Evolutionary conservation across 768 basidiomycete species (phyloP), one percentile per base, ranked within the genome.

Genomic region (Kwoniella pini): DNA sequence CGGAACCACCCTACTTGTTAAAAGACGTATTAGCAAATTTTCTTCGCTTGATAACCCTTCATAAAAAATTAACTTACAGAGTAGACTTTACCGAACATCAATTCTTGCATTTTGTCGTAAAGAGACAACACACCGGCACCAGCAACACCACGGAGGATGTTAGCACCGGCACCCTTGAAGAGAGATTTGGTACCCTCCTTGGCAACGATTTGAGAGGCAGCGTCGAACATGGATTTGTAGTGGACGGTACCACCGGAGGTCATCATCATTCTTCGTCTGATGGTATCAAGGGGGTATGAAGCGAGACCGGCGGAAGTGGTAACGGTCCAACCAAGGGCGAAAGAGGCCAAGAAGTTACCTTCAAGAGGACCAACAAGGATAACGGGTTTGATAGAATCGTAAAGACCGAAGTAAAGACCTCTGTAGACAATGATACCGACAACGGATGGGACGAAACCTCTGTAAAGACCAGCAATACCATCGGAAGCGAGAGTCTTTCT

Each of bases 221-320:
- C 94, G 77, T 98, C 94, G 80, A 95, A 88, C 93, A 97, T 97
- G 71, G 90, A 91, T 85, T 94, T 95, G 88, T 98, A 98, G 87
- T 97, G 93, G 63, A 88, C 86, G 74, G 85, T 85, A 74, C 86
- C 88, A 73, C 95, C 96, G 22, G 95, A 97, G 36, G 96, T 98
- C 95, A 98, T 98, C 96, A 99, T 99, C 96, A 99, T 99, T 73
- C 96, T 92, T 88, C 96, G 94, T 88, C 95, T 79, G 77, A 82
- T 81, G 62, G 81, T 94, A 72, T 68, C 78, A 12, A 71, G 74
- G 21, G 74, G 72, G 70, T 80, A 74, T 15, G 96, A 97, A 79
- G 94, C 94, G 82, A 98, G 89, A 86, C 95, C 95, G 81, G 95
- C 93, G 87, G 91, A 92, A 76, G 91, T 93, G 75, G 96, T 99